A percentile compares a stretch with the other conserved stretches of the same genome.
Evolutionary conservation across 177 flowering plant species (phyloP).

Genomic region (Telopea speciosissima): DNA sequence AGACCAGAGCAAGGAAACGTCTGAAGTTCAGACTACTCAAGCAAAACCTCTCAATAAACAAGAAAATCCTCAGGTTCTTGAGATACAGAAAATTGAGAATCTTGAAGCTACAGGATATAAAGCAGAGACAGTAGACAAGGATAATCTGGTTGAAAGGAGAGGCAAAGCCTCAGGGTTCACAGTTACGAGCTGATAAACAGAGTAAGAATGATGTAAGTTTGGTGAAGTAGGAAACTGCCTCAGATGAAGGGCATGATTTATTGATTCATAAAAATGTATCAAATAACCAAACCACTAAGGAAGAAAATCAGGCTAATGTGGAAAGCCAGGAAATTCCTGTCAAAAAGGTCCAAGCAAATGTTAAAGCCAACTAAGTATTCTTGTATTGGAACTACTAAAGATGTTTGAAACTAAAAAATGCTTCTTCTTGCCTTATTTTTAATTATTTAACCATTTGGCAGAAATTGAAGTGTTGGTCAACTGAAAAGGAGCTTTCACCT

Average conservation of each 20-base stretch:
- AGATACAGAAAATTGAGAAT: conserved; percentile 1
- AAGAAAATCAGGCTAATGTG: not conserved
- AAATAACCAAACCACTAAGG: not conserved
- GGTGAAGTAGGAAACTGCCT: not conserved
- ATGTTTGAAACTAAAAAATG: not conserved
- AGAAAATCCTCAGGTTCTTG: conserved; percentile 1
- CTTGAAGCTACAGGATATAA: not conserved
- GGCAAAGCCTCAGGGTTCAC: not conserved
- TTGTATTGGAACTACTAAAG: not conserved
- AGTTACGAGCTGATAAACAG: not conserved
- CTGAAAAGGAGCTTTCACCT: not conserved
- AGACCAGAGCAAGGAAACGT: not conserved
- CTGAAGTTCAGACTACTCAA: too few species aligned
- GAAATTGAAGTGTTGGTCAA: not conserved
- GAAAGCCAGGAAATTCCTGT: not conserved
- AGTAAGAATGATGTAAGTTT: not conserved
- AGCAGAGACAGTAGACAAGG: not conserved
- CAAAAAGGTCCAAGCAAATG: not conserved
- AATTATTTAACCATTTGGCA: not conserved
- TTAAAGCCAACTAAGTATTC: not conserved
- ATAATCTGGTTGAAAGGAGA: not conserved
- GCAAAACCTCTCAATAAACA: not conserved
- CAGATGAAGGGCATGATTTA: not conserved
- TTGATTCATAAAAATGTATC: not conserved
- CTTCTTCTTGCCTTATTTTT: not conserved